Conservation (phyloP, 306 rosid species). For the Sindora glabra region DNA sequence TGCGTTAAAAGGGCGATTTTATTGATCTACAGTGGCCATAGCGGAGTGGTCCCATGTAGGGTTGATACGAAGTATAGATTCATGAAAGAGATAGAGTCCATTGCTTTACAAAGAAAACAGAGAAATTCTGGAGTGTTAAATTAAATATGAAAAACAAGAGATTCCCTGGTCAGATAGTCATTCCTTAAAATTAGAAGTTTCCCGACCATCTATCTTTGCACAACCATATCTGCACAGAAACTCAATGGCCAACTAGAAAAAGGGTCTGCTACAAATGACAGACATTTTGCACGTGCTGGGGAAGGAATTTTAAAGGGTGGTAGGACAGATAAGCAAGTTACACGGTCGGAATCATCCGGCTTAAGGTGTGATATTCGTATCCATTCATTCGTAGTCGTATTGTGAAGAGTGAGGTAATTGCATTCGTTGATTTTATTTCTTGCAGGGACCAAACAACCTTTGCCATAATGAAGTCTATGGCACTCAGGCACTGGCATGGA, state of each 20-base stretch:
- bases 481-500: too few species aligned
- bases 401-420: background rate
- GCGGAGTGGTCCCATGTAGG: too few species aligned
- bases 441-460: background rate
- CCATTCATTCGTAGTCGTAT: background rate
- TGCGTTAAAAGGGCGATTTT: too few species aligned
- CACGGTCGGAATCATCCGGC: background rate
- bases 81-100: conserved; percentile 11
- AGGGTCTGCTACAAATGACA: background rate
- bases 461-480: background rate
- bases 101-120: background rate
- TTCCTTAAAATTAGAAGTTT: background rate
- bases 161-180: background rate
- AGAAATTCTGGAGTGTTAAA: background rate
- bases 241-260: background rate
- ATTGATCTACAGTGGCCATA: too few species aligned
- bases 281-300: background rate
- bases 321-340: background rate
- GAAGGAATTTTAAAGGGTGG: too few species aligned
- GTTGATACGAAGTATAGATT: too few species aligned
- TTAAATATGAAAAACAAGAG: background rate
- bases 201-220: background rate
- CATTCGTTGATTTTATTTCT: background rate
- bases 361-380: background rate
- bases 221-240: background rate